phyloP scores from a whole-genome alignment of 495 filamentous ascomycete species.

The Mycothermus thermophilus region DNA sequence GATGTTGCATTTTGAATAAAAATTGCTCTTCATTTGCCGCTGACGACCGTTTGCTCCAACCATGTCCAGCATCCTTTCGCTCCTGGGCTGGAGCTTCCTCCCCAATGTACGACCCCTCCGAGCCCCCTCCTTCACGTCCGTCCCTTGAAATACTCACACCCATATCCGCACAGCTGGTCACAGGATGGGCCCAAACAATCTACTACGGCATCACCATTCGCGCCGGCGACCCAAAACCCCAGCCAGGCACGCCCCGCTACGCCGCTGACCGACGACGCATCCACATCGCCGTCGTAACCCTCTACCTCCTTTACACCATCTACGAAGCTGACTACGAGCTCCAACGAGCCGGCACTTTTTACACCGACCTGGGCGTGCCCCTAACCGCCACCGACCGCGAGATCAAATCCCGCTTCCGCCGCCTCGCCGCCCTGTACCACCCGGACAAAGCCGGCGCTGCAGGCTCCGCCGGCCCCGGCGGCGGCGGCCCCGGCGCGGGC shows the following conservation, averaged over 20 bases:
- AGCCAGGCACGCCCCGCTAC: conserved; percentile 54
- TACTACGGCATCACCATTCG: conserved; percentile 87
- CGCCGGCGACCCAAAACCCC: conserved; percentile 71
- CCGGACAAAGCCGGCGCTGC: conserved; percentile 56
- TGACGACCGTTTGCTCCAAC: too few relatives aligned
- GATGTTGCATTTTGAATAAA: too few relatives aligned
- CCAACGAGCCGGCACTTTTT: conserved; percentile 57
- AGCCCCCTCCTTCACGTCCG: not conserved
- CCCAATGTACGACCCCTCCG: conserved; percentile 45
- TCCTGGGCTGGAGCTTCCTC: conserved; percentile 67
- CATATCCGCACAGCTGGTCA: conserved; percentile 46
- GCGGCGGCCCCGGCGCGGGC: too few relatives aligned
- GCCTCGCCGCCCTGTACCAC: conserved; percentile 71
- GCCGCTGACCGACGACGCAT: conserved; percentile 63
- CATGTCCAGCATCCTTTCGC: conserved; percentile 45
- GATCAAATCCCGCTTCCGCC: conserved; percentile 74
- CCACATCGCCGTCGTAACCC: conserved; percentile 62
- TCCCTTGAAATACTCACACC: not conserved
- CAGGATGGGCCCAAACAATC: conserved; percentile 60
- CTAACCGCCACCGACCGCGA: conserved; percentile 54
- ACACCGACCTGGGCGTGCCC: conserved; percentile 55
- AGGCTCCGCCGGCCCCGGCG: conserved; percentile 10
- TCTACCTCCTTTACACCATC: conserved; percentile 84
- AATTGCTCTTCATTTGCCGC: too few relatives aligned
- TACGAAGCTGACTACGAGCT: conserved; percentile 83